Evolutionary conservation across 1,139 yeast species (phyloP).

Genomic region (Saccharomyces hybrid): DNA sequence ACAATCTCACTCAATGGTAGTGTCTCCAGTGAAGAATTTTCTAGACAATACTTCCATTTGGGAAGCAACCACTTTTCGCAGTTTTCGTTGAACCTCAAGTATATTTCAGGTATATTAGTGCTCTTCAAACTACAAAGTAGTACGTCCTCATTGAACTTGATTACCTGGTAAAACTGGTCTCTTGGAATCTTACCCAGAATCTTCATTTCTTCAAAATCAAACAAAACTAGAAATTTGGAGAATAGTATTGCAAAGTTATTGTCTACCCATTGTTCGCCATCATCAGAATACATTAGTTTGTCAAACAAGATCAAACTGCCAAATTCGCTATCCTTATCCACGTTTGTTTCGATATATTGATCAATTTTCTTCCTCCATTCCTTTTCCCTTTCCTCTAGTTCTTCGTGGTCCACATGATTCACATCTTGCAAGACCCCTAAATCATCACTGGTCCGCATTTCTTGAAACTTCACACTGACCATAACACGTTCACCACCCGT

Average conservation of each 20-base stretch:
- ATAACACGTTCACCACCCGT: neutral
- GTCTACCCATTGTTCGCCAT: constrained; percentile 24
- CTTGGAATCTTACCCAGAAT: constrained; percentile 22
- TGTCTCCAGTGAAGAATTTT: constrained; percentile 6
- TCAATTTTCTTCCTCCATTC: neutral
- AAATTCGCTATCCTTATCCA: constrained; percentile 4
- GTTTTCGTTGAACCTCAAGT: constrained; percentile 13
- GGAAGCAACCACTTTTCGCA: constrained; percentile 7
- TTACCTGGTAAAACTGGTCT: constrained; percentile 13
- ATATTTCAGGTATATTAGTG: constrained; percentile 27
- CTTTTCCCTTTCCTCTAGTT: neutral
- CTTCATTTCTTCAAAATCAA: constrained; percentile 12
- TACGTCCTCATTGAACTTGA: constrained; percentile 11
- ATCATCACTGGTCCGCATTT: neutral
- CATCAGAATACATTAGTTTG: constrained; percentile 18
- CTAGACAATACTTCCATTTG: constrained; percentile 24
- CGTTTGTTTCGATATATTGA: neutral
- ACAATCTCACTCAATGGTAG: constrained; percentile 39
- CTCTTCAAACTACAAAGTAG: constrained; percentile 26
- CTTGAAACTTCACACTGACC: neutral
- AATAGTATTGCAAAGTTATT: constrained; percentile 14
- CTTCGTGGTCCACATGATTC: neutral
- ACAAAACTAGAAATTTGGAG: constrained; percentile 15
- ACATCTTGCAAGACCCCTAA: neutral
- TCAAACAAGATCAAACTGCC: constrained; percentile 14